Conservation (phyloP, 768 basidiomycete genomes). For the Lactarius indigo region DNA sequence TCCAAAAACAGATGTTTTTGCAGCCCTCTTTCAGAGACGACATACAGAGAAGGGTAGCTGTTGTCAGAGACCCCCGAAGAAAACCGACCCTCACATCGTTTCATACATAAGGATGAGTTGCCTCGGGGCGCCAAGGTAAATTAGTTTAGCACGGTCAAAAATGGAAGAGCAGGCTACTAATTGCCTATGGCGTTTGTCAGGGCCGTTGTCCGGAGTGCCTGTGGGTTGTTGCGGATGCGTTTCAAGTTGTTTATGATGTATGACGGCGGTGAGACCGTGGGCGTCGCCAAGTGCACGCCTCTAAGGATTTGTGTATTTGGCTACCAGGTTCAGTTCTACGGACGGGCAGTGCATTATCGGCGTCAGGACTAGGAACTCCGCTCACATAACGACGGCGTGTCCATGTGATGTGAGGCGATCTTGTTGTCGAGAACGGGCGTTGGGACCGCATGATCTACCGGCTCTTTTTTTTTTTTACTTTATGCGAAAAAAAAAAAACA, state of each 20-base stretch:
- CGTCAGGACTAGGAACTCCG: neutral
- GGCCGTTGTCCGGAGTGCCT: neutral
- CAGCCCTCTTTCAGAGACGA: slow-evolving; percentile 19
- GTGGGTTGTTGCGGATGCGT: slow-evolving; percentile 1
- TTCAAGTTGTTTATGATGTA: slow-evolving; percentile 4
- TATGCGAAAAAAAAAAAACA: neutral
- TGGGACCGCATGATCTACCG: neutral
- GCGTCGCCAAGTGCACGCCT: neutral
- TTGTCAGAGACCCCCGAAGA: slow-evolving; percentile 25
- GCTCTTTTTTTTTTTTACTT: neutral
- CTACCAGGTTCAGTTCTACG: neutral
- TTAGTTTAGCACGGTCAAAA: neutral
- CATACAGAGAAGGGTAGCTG: slow-evolving; percentile 18
- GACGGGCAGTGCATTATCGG: neutral
- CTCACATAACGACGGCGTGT: neutral
- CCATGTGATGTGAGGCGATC: neutral
- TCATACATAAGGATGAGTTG: neutral
- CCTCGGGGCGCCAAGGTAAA: neutral
- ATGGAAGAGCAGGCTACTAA: neutral
- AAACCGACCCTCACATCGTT: slow-evolving; percentile 16
- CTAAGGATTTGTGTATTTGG: neutral
- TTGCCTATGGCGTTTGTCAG: neutral
- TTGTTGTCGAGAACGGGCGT: neutral
- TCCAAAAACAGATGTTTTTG: neutral
- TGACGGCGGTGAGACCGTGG: slow-evolving; percentile 1